Evolutionary conservation across 2,329 filamentous ascomycete species (phyloP).

Genomic region (Ascocoryne sarcoides): DNA sequence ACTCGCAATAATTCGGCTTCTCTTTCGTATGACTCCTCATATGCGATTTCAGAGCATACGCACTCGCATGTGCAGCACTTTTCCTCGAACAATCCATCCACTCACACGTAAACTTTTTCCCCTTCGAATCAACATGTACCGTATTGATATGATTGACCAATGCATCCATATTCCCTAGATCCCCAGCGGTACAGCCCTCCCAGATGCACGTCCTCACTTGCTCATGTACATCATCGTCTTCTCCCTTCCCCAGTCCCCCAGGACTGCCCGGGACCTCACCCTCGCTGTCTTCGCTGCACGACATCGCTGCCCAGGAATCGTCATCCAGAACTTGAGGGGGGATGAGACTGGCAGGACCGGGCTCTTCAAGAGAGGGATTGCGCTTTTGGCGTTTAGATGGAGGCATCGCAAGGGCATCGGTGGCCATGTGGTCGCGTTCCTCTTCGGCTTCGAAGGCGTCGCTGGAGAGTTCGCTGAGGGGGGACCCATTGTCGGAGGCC

Average conservation of each 20-base stretch:
- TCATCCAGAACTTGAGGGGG: slow-evolving; percentile 34
- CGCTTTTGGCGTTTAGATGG: slow-evolving; percentile 28
- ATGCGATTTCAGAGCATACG: slow-evolving; percentile 91
- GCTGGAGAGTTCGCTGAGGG: slow-evolving; percentile 55
- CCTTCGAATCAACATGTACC: slow-evolving; percentile 84
- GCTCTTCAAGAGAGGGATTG: slow-evolving; percentile 12
- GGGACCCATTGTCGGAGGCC: slow-evolving; percentile 35
- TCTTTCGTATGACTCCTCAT: slow-evolving; percentile 97
- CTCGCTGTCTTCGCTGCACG: slow-evolving; percentile 84
- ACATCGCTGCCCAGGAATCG: slow-evolving; percentile 36
- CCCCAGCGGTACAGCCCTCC: slow-evolving; percentile 64
- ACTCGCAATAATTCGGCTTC: slow-evolving; percentile 94
- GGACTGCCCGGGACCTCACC: slow-evolving; percentile 72
- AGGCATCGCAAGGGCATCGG: slow-evolving; percentile 25
- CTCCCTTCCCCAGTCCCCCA: slow-evolving; percentile 54
- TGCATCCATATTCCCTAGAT: slow-evolving; percentile 71
- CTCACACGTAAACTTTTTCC: slow-evolving; percentile 98
- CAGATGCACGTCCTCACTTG: slow-evolving; percentile 72
- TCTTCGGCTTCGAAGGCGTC: slow-evolving; percentile 49
- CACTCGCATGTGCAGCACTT: slow-evolving; percentile 85
- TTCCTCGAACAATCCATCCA: slow-evolving; percentile 87
- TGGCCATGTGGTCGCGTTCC: slow-evolving; percentile 41
- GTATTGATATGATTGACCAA: slow-evolving; percentile 81
- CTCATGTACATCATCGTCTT: slow-evolving; percentile 68
- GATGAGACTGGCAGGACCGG: slow-evolving; percentile 17